Base-by-base conservation (phyloP, 139 green algal species). In the Picochlorum sp. region DNA sequence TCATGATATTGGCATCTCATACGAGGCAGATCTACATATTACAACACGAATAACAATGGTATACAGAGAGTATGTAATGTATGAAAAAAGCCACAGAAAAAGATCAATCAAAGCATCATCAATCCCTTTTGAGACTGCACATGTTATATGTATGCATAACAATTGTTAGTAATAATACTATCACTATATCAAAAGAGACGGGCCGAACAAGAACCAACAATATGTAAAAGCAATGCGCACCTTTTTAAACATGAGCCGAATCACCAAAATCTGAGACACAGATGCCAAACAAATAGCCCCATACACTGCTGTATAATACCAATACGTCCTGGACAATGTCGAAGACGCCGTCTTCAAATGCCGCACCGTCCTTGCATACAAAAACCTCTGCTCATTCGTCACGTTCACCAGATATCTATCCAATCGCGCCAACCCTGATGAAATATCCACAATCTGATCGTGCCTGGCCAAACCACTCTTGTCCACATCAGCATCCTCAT, bases 371-470 rank as follows among this genome's bases (percentile, higher is more conserved):
- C 73, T 63, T 10, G 58, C 34, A 28, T 74, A 74, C 50, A 78
- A 52, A 46, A 70, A 77, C 23, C 51, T 49, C 71, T 76, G 73
- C 58, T 78, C 69, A 18, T 74, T 52, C 23, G 69, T 74, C 32
- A 78, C 66, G 51, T 78, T 78, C n/a, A 56, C 47, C 3, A 80
- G 45, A 54, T 78, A 73, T 32, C 69, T 28, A 64, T 80, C 73
- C 49, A 80, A 63, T 45, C 64, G 64, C 49, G 64, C 51, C 21
- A 80, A 58, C 3, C 73, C 73, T 15, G 69, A 13, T 6, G 50
- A 54, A 37, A 80, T 20, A 30, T 56, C 34, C 46, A 63, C 37
- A 58, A 80, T 66, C 57, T 80, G 73, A 34, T 80, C 57, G 11
- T 56, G 37, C 1, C 67, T 70, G 37, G 60, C 73, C 15, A 66